A percentile compares a stretch with the other conserved stretches of the same genome.
Conservation (phyloP, 768 basidiomycete species). For the Pulveroboletus sp. region DNA sequence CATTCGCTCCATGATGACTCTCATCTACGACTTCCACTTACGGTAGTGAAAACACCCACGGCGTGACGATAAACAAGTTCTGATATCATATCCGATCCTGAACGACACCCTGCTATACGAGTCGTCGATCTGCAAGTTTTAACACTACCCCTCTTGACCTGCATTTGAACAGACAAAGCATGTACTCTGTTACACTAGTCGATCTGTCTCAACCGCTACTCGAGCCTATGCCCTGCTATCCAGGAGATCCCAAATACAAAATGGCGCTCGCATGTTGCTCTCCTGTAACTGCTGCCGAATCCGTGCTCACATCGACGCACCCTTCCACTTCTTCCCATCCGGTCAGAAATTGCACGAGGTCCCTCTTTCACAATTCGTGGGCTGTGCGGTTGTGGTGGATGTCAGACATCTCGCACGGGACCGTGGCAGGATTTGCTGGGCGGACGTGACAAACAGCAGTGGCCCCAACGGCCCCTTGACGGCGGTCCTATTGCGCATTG, state of each 20-base stretch:
- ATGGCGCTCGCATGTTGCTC: slow-evolving; percentile 19
- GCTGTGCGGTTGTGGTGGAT: slow-evolving; percentile 54
- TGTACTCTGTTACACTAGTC: slow-evolving; percentile 16
- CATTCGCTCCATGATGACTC: no score
- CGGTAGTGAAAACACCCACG: no score
- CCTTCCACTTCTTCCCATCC: slow-evolving; percentile 61
- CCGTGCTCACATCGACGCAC: slow-evolving; percentile 75
- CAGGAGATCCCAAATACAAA: slow-evolving; percentile 26
- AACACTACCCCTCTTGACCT: no score
- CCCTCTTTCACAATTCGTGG: slow-evolving; percentile 49
- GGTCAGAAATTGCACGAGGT: slow-evolving; percentile 59
- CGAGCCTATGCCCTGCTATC: slow-evolving; percentile 25
- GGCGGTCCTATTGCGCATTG: slow-evolving; percentile 13
- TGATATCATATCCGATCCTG: no score
- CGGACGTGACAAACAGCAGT: slow-evolving; percentile 8
- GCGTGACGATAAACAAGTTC: no score
- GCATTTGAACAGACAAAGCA: slow-evolving; percentile 2
- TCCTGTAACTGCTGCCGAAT: slow-evolving; percentile 4
- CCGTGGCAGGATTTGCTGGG: slow-evolving; percentile 56
- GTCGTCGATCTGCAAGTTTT: no score
- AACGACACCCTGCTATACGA: no score
- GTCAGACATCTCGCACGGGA: slow-evolving; percentile 39
- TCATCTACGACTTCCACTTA: no score
- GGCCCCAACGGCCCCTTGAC: neutral
- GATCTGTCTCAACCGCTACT: slow-evolving; percentile 28